phyloP scores from a whole-genome alignment of 805 yeast genomes.

The Komagataella pseudopastoris region DNA sequence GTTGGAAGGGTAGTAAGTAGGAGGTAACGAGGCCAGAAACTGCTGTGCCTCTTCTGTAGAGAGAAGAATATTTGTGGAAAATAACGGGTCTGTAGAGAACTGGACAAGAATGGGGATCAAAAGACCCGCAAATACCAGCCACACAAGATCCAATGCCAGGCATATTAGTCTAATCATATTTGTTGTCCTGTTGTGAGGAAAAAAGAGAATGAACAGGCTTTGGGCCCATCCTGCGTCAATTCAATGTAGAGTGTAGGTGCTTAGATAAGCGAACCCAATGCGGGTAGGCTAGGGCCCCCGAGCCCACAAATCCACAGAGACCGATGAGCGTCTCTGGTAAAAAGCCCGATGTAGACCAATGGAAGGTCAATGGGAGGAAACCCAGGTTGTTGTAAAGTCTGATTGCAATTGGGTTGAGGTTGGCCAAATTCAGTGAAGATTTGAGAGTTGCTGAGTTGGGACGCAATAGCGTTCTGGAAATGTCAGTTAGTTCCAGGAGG shows the following conservation, averaged over 20 bases:
- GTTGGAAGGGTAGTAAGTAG: background rate
- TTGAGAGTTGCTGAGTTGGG: background rate
- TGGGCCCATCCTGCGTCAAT: background rate
- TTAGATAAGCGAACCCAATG: background rate
- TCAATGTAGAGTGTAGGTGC: background rate
- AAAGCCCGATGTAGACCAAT: background rate
- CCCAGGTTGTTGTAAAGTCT: background rate
- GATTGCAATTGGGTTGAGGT: background rate
- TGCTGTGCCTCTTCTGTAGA: background rate
- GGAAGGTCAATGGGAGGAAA: background rate
- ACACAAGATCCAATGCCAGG: background rate
- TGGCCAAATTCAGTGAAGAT: background rate
- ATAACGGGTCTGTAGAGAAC: background rate
- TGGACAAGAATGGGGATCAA: background rate
- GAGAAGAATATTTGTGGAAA: background rate
- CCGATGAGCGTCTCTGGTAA: background rate
- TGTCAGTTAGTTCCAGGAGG: background rate
- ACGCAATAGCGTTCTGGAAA: background rate
- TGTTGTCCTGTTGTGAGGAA: background rate
- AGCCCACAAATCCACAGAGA: background rate
- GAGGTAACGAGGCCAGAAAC: background rate
- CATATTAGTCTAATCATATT: background rate
- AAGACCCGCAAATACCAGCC: background rate
- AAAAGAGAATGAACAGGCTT: background rate
- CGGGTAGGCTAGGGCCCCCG: background rate